These are phyloP conservation scores for Trametes maxima DNA, from an alignment of 768 basidiomycete species.

Conservation along the genomic window DNA sequence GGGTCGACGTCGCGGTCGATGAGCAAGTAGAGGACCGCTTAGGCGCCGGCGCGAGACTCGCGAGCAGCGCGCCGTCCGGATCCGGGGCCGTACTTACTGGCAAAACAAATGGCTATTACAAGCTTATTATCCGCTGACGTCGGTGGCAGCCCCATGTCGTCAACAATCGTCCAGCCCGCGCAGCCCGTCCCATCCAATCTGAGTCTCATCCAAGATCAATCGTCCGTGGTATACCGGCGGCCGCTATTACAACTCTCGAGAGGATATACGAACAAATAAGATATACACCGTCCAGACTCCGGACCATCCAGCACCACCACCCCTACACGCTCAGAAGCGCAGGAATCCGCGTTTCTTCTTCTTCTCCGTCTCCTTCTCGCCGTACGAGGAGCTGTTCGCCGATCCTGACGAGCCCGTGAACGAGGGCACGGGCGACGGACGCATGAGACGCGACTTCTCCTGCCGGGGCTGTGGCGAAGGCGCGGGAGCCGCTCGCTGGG, in stretches of 20 bases:
- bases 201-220: neutral
- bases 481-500: conserved; percentile 42
- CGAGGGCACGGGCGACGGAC: conserved; percentile 50
- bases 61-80: neutral
- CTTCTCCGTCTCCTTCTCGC: conserved; percentile 50
- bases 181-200: neutral
- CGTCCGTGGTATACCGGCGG: conserved; percentile 16
- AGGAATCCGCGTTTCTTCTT: conserved; percentile 79
- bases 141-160: conserved; percentile 14
- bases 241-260: conserved; percentile 5
- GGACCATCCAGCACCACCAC: neutral
- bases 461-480: conserved; percentile 35
- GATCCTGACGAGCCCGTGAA: conserved; percentile 50
- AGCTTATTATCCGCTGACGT: conserved; percentile 3
- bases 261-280: conserved; percentile 22
- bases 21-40: conserved; percentile 18
- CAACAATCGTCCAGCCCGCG: neutral
- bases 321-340: conserved; percentile 47
- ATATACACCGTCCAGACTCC: conserved; percentile 12
- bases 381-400: conserved; percentile 23
- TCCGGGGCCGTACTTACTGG: neutral
- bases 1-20: conserved; percentile 13
- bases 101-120: neutral
- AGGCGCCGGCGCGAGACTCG: conserved; percentile 18
- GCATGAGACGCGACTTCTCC: conserved; percentile 29